Conservation (phyloP, 345 rosid species). For the Acer negundo region DNA sequence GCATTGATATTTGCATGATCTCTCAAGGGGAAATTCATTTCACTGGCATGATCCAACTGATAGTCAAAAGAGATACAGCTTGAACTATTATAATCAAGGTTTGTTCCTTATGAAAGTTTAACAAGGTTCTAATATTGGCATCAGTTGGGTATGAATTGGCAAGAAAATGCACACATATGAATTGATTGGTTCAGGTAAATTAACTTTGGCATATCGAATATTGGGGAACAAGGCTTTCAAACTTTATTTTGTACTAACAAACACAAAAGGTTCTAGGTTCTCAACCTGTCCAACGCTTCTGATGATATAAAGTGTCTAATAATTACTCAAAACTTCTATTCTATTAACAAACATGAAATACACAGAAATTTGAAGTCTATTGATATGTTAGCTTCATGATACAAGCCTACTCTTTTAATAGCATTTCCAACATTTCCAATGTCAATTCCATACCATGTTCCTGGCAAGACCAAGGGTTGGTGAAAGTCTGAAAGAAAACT, state of each 20-base stretch:
- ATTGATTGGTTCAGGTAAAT: background rate
- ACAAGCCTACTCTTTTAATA: background rate
- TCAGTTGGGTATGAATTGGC: conserved; percentile 1
- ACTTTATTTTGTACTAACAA: background rate
- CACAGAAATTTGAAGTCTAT: background rate
- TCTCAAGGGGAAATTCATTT: conserved; percentile 41
- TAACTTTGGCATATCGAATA: conserved; percentile 10
- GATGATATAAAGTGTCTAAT: background rate
- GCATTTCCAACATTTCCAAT: conserved; percentile 1
- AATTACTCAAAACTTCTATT: background rate
- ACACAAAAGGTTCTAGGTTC: background rate
- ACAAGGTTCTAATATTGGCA: conserved; percentile 8
- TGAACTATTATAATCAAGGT: conserved; percentile 23
- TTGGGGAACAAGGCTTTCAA: background rate
- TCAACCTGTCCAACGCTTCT: background rate
- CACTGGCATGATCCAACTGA: conserved; percentile 62
- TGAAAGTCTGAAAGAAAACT: conserved; percentile 78
- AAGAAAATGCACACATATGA: background rate
- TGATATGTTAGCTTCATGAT: background rate
- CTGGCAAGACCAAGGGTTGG: conserved; percentile 54
- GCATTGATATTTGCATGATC: conserved; percentile 67
- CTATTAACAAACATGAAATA: background rate
- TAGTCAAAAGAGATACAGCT: conserved; percentile 33
- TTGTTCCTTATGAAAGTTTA: conserved; percentile 11
- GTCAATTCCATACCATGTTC: conserved; percentile 62